Evolutionary conservation across 352 stramenopile species (phyloP), one percentile per base, ranked within the genome.

Genomic region (Aphanomyces euteiches): DNA sequence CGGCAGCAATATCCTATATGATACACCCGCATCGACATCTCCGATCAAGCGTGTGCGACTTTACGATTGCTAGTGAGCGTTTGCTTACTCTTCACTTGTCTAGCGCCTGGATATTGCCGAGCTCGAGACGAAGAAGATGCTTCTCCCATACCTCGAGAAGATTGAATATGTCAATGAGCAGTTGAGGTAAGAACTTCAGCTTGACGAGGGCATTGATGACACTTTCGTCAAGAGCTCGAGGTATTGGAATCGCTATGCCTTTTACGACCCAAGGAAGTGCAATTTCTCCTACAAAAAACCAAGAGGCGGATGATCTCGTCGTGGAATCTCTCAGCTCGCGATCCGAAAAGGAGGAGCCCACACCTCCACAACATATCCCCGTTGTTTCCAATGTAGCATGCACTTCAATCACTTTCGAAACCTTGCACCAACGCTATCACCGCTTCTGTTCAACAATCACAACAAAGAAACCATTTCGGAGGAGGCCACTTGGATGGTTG

Each of bases 151-250:
- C 56, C 70, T 94, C 37, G 82, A 94, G 69, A 89, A 92, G 75
- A 92, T 94, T 57, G 87, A 94, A 74, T 94, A 94, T 72, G 91
- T 94, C 66, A 92, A 92, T 73, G 83, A 78, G 50, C 83, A 94
- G 69, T 73, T 94, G 56, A 78, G 77, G 75, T 40, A 40, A 12
- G 50, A 2, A 53, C 45, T 53, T 54, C 34, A 61, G 13, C 34
- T 19, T 39, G 56, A 19, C 28, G 28, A 28, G 28, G 28, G 2
- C 28, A 61, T 61, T n/a, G 34, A 28, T 61, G 40, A 39, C 2
- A 54, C 1, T 1, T 53, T 15, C 45, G 45, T 40, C 5, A 45
- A 61, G 54, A 41, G 19, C 34, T 8, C 64, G 64, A n/a, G 64
- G 64, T 21, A 45, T 70, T 7, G 50, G 61, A 7, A 39, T 70